Percentiles rank a stretch among this genome's conserved stretches.
Evolutionary conservation across 108 stramenopile species (phyloP).

Genomic region (Epipyxis sp.): DNA sequence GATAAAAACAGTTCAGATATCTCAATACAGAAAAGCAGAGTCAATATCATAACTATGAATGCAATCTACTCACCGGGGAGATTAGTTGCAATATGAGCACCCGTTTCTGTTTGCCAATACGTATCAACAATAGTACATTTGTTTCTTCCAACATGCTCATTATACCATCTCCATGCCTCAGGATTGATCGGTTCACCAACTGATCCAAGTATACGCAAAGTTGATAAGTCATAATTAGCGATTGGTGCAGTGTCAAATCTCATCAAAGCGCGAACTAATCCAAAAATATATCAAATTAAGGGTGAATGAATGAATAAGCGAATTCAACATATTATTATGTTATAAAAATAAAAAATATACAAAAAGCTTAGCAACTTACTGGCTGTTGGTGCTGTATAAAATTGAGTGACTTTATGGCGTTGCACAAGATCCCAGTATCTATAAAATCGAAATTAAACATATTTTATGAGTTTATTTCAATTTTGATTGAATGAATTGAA

Average conservation of each 20-base stretch:
- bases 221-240: constrained; percentile 74
- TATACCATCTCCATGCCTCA: constrained; percentile 97
- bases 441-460: too few relatives aligned
- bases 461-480: too few relatives aligned
- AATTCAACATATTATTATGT: not conserved
- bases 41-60: too few relatives aligned
- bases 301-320: not conserved
- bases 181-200: constrained; percentile 99
- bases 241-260: constrained; percentile 75
- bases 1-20: too few relatives aligned
- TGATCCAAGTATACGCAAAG: constrained; percentile 80
- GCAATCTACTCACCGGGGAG: too few relatives aligned
- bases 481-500: too few relatives aligned
- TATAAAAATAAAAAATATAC: not conserved
- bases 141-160: constrained; percentile 78
- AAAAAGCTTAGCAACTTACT: constrained; percentile 36
- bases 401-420: constrained; percentile 75
- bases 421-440: constrained; percentile 86
- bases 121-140: constrained; percentile 90
- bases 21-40: too few relatives aligned
- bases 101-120: constrained; percentile 98
- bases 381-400: constrained; percentile 93
- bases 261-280: constrained; percentile 80
- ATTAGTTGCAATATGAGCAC: constrained; percentile 88
- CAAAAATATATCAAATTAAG: not conserved